Conservation (phyloP, 441 rosid genomes). For the Hypseocharis bilobata region DNA sequence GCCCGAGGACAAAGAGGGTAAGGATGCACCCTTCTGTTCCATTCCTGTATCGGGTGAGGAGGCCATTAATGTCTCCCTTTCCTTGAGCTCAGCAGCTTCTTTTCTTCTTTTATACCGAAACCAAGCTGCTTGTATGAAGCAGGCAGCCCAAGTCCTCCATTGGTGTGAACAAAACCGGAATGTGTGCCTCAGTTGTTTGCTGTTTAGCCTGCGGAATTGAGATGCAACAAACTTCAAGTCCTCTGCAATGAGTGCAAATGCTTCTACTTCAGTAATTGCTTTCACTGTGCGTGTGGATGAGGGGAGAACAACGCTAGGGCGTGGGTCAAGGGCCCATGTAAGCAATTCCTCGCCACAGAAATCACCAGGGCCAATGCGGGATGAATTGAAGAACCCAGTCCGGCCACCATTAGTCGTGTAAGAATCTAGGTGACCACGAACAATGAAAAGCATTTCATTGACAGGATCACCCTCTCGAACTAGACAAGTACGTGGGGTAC, state of each 20-base stretch:
- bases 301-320: conserved; percentile 36
- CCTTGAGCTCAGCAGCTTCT: conserved; percentile 33
- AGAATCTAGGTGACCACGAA: conserved; percentile 44
- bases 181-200: conserved; percentile 39
- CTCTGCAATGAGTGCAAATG: conserved; percentile 41
- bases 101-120: conserved; percentile 34
- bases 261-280: conserved; percentile 48
- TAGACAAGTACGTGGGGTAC: conserved; percentile 31
- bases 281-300: conserved; percentile 50
- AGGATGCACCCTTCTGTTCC: conserved; percentile 11
- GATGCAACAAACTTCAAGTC: conserved; percentile 49
- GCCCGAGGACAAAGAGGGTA: conserved; percentile 22
- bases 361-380: conserved; percentile 44
- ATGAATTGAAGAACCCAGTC: conserved; percentile 45
- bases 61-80: conserved; percentile 18
- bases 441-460: conserved; percentile 47
- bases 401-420: conserved; percentile 54
- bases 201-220: conserved; percentile 44
- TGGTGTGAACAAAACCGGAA: conserved; percentile 51
- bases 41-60: background rate
- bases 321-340: conserved; percentile 54
- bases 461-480: conserved; percentile 56
- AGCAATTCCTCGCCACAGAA: conserved; percentile 55
- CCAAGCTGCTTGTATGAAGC: conserved; percentile 57
- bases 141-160: conserved; percentile 64